These are phyloP conservation scores for Cerioporus squamosus DNA, from an alignment of 1,284 basidiomycete genomes.

Conservation along the genomic window DNA sequence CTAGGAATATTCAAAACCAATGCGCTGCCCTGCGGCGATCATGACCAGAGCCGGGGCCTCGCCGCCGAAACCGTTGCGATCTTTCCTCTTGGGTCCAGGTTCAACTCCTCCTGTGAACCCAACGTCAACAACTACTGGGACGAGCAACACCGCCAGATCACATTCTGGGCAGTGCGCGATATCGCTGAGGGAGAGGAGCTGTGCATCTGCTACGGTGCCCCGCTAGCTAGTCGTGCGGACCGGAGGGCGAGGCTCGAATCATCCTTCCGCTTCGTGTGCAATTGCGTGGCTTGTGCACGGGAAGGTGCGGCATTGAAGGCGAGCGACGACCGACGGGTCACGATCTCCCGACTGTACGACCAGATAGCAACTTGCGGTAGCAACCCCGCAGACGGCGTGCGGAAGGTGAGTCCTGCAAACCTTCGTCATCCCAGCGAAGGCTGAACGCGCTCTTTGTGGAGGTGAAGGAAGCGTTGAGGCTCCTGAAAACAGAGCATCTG, in stretches of 20 bases:
- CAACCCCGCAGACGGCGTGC: constrained; percentile 23
- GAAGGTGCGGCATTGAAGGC: constrained; percentile 19
- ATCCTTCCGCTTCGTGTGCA: constrained; percentile 61
- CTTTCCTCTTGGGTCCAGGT: constrained; percentile 29
- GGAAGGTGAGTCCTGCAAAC: constrained; percentile 21
- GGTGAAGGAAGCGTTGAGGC: constrained; percentile 24
- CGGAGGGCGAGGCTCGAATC: constrained; percentile 44
- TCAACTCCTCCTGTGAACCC: constrained; percentile 34
- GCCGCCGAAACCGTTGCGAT: constrained; percentile 12
- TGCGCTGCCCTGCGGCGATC: constrained; percentile 27
- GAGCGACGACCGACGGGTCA: constrained; percentile 26
- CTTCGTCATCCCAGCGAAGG: not conserved
- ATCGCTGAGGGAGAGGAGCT: constrained; percentile 57
- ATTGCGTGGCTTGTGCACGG: constrained; percentile 46
- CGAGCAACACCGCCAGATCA: constrained; percentile 20
- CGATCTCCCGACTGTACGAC: constrained; percentile 23
- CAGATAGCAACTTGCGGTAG: constrained; percentile 26
- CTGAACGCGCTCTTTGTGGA: not conserved
- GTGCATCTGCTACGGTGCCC: constrained; percentile 60
- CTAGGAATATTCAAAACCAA: constrained; percentile 32
- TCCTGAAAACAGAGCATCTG: constrained; percentile 28
- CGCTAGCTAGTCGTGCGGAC: constrained; percentile 40
- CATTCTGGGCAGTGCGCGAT: constrained; percentile 36
- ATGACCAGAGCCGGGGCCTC: constrained; percentile 1
- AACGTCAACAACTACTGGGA: constrained; percentile 35